phyloP scores from a whole-genome alignment of 108 stramenopile genomes.

The Discostella stelligeroides region DNA sequence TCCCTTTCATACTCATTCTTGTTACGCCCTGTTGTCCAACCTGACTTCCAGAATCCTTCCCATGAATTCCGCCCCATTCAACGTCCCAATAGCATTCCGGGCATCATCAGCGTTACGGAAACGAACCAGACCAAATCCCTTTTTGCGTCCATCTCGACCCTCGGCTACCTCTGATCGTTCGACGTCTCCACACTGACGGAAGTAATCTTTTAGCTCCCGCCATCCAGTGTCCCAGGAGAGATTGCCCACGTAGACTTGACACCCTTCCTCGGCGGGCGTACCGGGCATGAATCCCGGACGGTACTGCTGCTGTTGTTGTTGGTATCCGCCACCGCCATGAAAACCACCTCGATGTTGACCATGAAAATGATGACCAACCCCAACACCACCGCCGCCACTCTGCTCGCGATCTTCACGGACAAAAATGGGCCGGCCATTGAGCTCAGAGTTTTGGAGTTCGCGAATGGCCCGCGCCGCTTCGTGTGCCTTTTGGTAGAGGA shows the following conservation, averaged over 20 bases:
- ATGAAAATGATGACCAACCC: no score
- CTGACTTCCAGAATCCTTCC: no score
- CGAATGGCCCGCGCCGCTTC: slow-evolving; percentile 89
- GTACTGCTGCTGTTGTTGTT: no score
- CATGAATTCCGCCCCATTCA: no score
- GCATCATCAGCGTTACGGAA: no score
- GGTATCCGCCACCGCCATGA: slow-evolving; percentile 52
- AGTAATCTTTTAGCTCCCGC: slow-evolving; percentile 96
- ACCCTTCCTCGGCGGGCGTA: neutral
- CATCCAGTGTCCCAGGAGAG: slow-evolving; percentile 83
- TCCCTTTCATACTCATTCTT: no score
- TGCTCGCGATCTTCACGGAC: slow-evolving; percentile 88
- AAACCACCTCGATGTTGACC: no score
- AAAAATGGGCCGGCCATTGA: slow-evolving; percentile 85
- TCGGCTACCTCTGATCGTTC: no score
- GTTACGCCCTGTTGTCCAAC: no score
- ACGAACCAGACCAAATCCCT: no score
- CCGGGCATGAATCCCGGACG: neutral
- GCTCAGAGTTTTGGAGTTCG: slow-evolving; percentile 76
- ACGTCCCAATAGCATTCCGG: no score
- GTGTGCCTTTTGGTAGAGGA: slow-evolving; percentile 85
- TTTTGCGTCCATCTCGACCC: no score
- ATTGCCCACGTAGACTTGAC: slow-evolving; percentile 79
- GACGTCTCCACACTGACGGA: slow-evolving; percentile 87
- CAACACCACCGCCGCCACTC: slow-evolving; percentile 44